Conservation (phyloP, 2,329 filamentous ascomycete genomes). For the Penicillium sclerotigenum region DNA sequence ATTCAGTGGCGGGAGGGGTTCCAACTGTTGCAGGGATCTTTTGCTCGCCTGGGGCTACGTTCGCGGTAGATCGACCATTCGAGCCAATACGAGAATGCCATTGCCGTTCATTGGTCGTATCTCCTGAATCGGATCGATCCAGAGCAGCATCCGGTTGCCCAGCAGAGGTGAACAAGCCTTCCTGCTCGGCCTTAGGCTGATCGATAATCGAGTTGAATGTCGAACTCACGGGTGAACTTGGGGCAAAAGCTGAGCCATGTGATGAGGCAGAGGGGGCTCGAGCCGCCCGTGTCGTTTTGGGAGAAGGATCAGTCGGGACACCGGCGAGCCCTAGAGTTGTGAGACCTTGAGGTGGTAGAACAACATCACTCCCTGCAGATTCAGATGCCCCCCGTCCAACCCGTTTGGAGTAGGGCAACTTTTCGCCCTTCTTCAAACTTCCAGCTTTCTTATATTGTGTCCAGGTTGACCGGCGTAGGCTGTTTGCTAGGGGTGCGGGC, state of each 20-base stretch:
- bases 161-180: constrained; percentile 13
- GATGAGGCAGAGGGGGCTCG: constrained; percentile 46
- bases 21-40: constrained; percentile 60
- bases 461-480: constrained; percentile 81
- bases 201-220: constrained; percentile 31
- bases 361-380: constrained; percentile 47
- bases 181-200: constrained; percentile 23
- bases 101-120: constrained; percentile 42
- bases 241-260: constrained; percentile 20
- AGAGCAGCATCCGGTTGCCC: constrained; percentile 18
- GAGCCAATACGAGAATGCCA: constrained; percentile 57
- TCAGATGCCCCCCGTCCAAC: constrained; percentile 60
- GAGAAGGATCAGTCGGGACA: constrained; percentile 38
- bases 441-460: constrained; percentile 82
- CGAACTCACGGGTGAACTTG: constrained; percentile 23
- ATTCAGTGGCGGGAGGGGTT: constrained; percentile 54
- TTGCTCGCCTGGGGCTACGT: constrained; percentile 48
- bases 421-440: constrained; percentile 76
- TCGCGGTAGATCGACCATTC: constrained; percentile 55
- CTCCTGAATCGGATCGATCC: constrained; percentile 31
- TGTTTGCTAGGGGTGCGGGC: constrained; percentile 67
- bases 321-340: constrained; percentile 34
- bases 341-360: constrained; percentile 34
- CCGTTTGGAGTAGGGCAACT: constrained; percentile 71
- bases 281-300: constrained; percentile 32